phyloP scores from a whole-genome alignment of 1,284 basidiomycete genomes.

The Vanrija humicola region DNA sequence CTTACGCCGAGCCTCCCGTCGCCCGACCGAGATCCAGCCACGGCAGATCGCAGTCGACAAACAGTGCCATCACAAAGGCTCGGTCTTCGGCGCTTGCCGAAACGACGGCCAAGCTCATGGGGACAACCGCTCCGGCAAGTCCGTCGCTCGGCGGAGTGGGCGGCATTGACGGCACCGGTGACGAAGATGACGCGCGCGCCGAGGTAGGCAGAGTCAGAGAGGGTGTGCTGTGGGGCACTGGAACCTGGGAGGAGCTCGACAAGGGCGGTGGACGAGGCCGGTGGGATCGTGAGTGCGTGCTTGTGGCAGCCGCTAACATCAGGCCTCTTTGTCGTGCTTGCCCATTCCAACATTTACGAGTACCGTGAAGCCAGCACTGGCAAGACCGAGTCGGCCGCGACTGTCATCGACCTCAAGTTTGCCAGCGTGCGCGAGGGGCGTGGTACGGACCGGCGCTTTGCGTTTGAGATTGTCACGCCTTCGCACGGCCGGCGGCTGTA shows the following conservation, averaged over 20 bases:
- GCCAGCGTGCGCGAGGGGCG: constrained; percentile 48
- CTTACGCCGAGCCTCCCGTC: too few relatives aligned
- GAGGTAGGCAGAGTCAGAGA: constrained; percentile 46
- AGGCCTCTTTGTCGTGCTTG: constrained; percentile 49
- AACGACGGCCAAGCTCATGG: constrained; percentile 18
- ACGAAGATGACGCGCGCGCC: constrained; percentile 43
- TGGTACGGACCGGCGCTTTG: constrained; percentile 47
- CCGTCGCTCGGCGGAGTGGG: constrained; percentile 33
- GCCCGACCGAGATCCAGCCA: too few relatives aligned
- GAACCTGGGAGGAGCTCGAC: constrained; percentile 45
- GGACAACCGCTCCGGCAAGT: background rate
- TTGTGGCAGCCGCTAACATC: background rate
- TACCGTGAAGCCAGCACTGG: constrained; percentile 39
- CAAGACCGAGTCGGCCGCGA: constrained; percentile 35
- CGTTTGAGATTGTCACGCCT: constrained; percentile 55
- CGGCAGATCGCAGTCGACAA: too few relatives aligned
- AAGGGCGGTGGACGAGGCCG: constrained; percentile 33
- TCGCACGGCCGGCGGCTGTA: constrained; percentile 51
- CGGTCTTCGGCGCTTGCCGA: constrained; percentile 6
- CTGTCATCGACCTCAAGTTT: constrained; percentile 48
- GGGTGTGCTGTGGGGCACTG: constrained; percentile 47
- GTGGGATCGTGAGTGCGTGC: constrained; percentile 46
- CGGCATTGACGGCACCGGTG: constrained; percentile 31
- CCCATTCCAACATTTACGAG: constrained; percentile 48
- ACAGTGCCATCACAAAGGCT: too few relatives aligned